phyloP scores from a whole-genome alignment of 163 green algal genomes.

The Coccomyxa subellipsoidea region DNA sequence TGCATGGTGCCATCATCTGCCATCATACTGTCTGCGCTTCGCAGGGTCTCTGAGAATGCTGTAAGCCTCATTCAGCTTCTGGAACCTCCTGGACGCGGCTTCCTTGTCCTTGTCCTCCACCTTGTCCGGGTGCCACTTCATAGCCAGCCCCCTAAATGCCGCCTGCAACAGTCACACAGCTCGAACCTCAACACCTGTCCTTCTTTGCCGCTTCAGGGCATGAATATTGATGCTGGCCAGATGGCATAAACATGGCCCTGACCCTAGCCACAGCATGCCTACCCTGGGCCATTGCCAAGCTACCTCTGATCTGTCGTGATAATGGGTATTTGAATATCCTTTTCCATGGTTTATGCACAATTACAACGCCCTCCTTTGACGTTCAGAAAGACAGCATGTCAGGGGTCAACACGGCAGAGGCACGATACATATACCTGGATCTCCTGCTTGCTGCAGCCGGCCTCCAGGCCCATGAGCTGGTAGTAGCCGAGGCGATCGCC shows the following conservation, averaged over 20 bases:
- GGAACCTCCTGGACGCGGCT: constrained; percentile 28
- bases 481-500: constrained; percentile 14
- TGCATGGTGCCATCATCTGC: background rate
- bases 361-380: no score
- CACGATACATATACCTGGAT: constrained; percentile 10
- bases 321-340: no score
- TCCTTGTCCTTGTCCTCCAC: constrained; percentile 17
- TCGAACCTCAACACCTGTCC: no score
- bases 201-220: no score
- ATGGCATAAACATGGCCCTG: no score
- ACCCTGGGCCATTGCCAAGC: no score
- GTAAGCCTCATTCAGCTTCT: constrained; percentile 45
- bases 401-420: no score
- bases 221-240: no score
- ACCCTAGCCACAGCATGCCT: no score
- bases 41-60: constrained; percentile 39
- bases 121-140: constrained; percentile 21
- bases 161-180: constrained; percentile 5
- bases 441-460: constrained; percentile 12
- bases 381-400: no score
- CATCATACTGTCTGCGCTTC: constrained; percentile 43
- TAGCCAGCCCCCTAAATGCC: constrained; percentile 15
- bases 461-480: constrained; percentile 12
- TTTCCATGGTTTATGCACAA: no score
- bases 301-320: no score